Evolutionary conservation across 129 eudicot species (phyloP).

Genomic region (sunflower (Helianthus annuus)): DNA sequence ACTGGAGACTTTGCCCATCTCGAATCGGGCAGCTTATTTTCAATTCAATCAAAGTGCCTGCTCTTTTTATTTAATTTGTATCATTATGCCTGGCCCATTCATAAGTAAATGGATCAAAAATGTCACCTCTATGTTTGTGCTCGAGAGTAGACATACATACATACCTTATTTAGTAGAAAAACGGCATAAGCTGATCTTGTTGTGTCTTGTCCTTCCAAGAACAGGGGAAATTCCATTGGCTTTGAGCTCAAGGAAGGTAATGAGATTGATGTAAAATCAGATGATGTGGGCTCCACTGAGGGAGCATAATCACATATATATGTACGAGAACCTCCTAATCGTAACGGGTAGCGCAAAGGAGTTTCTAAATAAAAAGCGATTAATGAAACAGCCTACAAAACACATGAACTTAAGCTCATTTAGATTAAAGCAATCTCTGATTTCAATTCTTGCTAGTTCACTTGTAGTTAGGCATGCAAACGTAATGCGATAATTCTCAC

Average conservation of each 20-base stretch:
- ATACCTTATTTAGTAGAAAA: slow-evolving; percentile 92
- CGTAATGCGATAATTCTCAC: not conserved
- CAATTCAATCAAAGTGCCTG: too few species aligned
- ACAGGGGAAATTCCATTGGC: slow-evolving; percentile 87
- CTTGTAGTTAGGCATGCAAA: not conserved
- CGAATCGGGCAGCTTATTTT: too few species aligned
- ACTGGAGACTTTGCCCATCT: too few species aligned
- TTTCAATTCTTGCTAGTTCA: not conserved
- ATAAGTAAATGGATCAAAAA: not conserved
- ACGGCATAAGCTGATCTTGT: slow-evolving; percentile 98
- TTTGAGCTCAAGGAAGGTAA: slow-evolving; percentile 45
- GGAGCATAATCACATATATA: slow-evolving; percentile 88
- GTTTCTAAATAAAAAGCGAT: slow-evolving; percentile 82
- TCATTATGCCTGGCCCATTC: not conserved
- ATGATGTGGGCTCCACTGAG: slow-evolving; percentile 58
- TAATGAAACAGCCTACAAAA: slow-evolving; percentile 78
- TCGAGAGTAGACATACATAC: slow-evolving; percentile 34
- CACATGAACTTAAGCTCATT: not conserved
- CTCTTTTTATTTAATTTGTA: too few species aligned
- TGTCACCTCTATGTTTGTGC: not conserved
- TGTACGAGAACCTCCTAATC: slow-evolving; percentile 95
- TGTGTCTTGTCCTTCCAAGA: slow-evolving; percentile 96
- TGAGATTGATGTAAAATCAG: slow-evolving; percentile 49
- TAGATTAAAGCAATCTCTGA: not conserved
- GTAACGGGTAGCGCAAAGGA: slow-evolving; percentile 89